Percentiles rank a stretch among this genome's conserved stretches.
phyloP scores from a whole-genome alignment of 768 basidiomycete species.

The Zangia roseola region DNA sequence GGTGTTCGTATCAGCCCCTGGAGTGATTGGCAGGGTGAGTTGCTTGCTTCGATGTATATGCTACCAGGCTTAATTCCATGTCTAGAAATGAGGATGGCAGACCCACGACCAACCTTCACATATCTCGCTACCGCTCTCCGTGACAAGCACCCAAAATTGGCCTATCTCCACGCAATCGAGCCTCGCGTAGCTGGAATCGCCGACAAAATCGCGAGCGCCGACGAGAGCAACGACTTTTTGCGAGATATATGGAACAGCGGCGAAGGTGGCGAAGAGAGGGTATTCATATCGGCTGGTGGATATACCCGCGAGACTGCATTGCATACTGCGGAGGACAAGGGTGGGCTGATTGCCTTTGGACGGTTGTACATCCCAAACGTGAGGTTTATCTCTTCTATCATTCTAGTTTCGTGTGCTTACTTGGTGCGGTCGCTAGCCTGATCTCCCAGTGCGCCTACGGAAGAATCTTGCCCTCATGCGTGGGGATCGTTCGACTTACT shows the following conservation, averaged over 20 bases:
- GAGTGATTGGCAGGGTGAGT: slow-evolving; percentile 33
- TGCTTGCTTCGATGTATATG: slow-evolving; percentile 2
- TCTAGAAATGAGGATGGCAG: slow-evolving; percentile 30
- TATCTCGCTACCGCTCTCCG: slow-evolving; percentile 31
- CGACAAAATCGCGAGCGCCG: neutral
- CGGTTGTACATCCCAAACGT: no score
- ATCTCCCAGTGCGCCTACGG: no score
- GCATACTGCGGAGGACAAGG: slow-evolving; percentile 31
- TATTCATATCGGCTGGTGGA: slow-evolving; percentile 42
- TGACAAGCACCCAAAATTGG: slow-evolving; percentile 34
- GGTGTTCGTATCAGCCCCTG: slow-evolving; percentile 45
- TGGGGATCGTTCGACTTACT: neutral
- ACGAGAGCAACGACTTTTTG: no score
- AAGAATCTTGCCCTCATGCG: no score
- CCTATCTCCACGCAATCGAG: slow-evolving; percentile 43
- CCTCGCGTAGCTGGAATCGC: slow-evolving; percentile 19
- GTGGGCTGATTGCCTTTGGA: no score
- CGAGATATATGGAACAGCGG: no score
- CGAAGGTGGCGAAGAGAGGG: slow-evolving; percentile 23
- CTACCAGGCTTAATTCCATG: no score
- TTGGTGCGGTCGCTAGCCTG: no score
- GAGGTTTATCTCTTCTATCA: no score
- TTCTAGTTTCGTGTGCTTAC: no score
- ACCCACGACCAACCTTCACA: slow-evolving; percentile 29
- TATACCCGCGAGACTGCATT: slow-evolving; percentile 42